Base-by-base conservation (phyloP, 345 rosid species). In the Ceriops decandra region DNA sequence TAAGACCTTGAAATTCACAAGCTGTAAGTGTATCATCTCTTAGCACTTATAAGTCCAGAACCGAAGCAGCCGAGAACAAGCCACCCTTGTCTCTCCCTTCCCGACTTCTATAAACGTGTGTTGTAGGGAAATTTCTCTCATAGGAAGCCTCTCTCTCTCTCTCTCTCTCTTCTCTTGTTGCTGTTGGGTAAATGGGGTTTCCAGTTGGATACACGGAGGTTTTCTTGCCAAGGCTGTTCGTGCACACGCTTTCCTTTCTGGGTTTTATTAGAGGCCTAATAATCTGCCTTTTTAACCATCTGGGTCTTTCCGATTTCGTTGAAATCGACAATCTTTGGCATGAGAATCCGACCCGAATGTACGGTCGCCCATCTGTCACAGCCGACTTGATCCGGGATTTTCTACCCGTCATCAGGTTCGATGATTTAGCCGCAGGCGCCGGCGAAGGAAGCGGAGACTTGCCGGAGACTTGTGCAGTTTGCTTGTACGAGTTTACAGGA, bases 301-400 rank as follows among this genome's bases (percentile, higher is more conserved):
- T 86, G 52, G 97, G 98, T 31, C 89, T 93, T 70, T 82, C 96
- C 19, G 92, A 86, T 82, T 86, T 90, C 78, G 81, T 93, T 65
- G 91, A 86, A 68, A 81, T 88, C 30, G 96, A 90, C 62, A 77
- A 80, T 38, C 71, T 69, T 60, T 84, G 88, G 89, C 84, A 81
- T 20, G 89, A 87, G 0, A 57, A 74, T 47, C 80, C 83, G 47
- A 69, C 77, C 71, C 80, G 74, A 52, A 60, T 70, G 64, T 74
- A 79, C 36, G 74, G 77, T 21, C 64, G 62, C 26, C 84, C 96
- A 7, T 83, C 95, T 5, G 78, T 84, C 53, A 82, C 96, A 30
- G 95, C 97, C 11, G 71, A 83, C 60, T 74, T 91, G 71, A 84
- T 93, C 85, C 90, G 95, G 11, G 98, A 91, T 74, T 81, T 87